A percentile compares a stretch with the other conserved stretches of the same genome.
phyloP scores from a whole-genome alignment of 176 grass and related monocot species.

The Ensete glaucum region DNA sequence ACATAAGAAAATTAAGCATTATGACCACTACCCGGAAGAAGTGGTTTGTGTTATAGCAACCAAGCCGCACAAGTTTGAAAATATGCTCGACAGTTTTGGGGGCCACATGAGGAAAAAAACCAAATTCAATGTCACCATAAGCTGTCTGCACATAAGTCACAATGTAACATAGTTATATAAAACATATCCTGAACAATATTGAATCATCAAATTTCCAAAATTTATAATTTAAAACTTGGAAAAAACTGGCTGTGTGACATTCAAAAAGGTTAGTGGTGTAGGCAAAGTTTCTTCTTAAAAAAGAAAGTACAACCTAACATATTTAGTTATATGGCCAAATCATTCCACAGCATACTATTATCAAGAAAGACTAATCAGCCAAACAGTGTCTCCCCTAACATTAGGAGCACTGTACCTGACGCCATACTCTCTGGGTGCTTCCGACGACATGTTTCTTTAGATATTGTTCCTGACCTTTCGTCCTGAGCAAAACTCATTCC shows the following conservation, averaged over 20 bases:
- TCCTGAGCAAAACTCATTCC: too few relatives aligned
- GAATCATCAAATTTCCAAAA: background rate
- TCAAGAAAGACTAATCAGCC: too few relatives aligned
- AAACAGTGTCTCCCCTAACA: too few relatives aligned
- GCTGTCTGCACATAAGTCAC: conserved; percentile 48
- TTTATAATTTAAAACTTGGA: background rate
- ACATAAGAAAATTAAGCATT: background rate
- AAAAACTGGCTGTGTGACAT: background rate
- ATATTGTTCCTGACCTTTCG: too few relatives aligned
- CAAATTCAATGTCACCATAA: conserved; percentile 92
- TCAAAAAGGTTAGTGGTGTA: background rate
- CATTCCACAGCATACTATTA: too few relatives aligned
- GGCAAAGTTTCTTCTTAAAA: background rate
- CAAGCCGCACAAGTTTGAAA: conserved; percentile 84
- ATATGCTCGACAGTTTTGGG: conserved; percentile 90
- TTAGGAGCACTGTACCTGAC: too few relatives aligned
- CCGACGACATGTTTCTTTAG: too few relatives aligned
- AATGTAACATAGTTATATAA: conserved; percentile 13
- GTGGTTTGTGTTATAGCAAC: conserved; percentile 93
- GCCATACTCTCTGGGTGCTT: too few relatives aligned
- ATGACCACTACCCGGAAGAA: conserved; percentile 57
- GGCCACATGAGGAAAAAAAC: conserved; percentile 77
- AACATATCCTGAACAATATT: background rate
- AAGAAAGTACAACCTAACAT: too few relatives aligned
- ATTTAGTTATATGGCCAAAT: too few relatives aligned